Percentiles rank a stretch among this genome's conserved stretches.
These are phyloP conservation scores for Termitomyces sp. DNA, from an alignment of 768 basidiomycete species.

Conservation along the genomic window DNA sequence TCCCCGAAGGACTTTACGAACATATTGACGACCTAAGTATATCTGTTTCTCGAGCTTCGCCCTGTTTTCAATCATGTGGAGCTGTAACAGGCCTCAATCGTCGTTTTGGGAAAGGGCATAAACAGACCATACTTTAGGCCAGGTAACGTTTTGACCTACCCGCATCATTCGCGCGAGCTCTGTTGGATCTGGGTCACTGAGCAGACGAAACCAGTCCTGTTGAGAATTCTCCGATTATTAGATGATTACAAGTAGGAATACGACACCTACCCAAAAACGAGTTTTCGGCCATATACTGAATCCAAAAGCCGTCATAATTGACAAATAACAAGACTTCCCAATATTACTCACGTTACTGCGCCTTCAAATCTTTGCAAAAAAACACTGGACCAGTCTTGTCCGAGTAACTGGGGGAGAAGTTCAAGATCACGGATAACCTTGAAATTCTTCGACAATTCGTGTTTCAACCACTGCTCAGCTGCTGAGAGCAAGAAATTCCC, in stretches of 20 bases:
- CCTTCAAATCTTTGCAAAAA: conserved; percentile 95
- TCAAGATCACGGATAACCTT: conserved; percentile 97
- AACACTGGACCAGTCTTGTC: conserved; percentile 94
- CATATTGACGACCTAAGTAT: conserved; percentile 65
- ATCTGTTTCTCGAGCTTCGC: conserved; percentile 81
- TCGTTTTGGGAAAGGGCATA: neutral
- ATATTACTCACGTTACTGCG: conserved; percentile 71
- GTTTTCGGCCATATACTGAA: conserved; percentile 82
- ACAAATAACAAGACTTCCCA: conserved; percentile 18
- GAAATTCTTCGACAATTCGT: conserved; percentile 96
- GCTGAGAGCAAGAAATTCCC: conserved; percentile 92
- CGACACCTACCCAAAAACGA: conserved; percentile 53
- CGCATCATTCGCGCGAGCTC: conserved; percentile 85
- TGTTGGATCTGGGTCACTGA: conserved; percentile 76
- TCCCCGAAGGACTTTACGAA: conserved; percentile 53
- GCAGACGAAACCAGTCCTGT: conserved; percentile 81
- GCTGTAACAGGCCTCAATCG: conserved; percentile 31
- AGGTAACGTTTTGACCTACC: conserved; percentile 88
- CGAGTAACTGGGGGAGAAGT: conserved; percentile 86
- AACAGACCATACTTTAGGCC: conserved; percentile 74
- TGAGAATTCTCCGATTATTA: neutral
- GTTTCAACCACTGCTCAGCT: conserved; percentile 90
- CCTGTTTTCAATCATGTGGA: conserved; percentile 95
- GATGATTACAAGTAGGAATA: neutral
- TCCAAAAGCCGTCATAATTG: conserved; percentile 4